These are phyloP conservation scores for Coemansia sp. DNA, from an alignment of 192 early-diverging fungal genomes.

Conservation along the genomic window DNA sequence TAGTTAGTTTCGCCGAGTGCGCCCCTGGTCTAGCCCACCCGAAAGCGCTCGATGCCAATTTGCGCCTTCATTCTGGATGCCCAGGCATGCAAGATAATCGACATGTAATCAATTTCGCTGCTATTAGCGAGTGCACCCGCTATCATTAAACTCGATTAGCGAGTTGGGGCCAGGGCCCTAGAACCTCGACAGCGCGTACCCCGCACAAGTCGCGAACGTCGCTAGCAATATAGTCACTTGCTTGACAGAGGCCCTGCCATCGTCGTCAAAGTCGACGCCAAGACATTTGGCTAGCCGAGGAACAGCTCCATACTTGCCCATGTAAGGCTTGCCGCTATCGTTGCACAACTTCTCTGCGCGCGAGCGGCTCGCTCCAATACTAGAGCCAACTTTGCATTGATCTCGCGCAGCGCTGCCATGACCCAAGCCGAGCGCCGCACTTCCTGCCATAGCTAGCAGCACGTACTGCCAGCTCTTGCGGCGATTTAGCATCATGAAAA, in stretches of 20 bases:
- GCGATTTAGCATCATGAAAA: background rate
- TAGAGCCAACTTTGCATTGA: conserved; percentile 5
- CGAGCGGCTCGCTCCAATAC: background rate
- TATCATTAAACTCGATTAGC: background rate
- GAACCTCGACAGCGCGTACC: conserved; percentile 28
- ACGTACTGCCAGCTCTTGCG: background rate
- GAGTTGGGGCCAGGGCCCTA: background rate
- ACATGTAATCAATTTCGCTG: background rate
- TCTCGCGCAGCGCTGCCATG: background rate
- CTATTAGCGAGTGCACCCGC: background rate
- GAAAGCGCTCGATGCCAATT: background rate
- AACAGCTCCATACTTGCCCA: conserved; percentile 11
- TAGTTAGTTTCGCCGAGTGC: background rate
- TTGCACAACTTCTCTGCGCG: background rate
- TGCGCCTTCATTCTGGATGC: background rate
- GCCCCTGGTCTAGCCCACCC: background rate
- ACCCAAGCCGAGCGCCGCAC: background rate
- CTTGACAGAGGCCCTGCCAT: conserved; percentile 17
- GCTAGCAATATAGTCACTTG: conserved; percentile 16
- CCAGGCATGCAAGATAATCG: background rate
- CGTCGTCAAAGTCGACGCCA: conserved; percentile 18
- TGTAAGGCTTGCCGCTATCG: background rate
- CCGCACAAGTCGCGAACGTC: conserved; percentile 17
- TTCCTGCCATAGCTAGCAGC: background rate
- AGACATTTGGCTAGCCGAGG: conserved; percentile 26